These are phyloP conservation scores for Excoecaria agallocha DNA, from an alignment of 345 rosid species.

Conservation along the genomic window DNA sequence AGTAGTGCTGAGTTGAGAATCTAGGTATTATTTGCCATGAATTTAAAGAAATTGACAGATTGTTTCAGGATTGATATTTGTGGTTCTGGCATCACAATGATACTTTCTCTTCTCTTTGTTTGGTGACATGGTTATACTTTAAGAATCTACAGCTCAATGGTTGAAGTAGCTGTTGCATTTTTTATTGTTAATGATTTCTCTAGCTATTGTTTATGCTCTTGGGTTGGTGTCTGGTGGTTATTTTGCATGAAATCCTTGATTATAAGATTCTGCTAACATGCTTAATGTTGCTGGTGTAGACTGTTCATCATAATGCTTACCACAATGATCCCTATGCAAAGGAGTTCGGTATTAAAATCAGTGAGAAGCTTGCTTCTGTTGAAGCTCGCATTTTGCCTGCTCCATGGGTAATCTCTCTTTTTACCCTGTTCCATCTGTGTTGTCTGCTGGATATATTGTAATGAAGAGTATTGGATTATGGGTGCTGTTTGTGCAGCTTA, in stretches of 20 bases:
- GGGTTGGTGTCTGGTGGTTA: neutral
- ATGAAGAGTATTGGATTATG: neutral
- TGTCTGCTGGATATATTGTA: neutral
- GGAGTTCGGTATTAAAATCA: conserved; percentile 95
- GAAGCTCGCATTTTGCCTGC: conserved; percentile 97
- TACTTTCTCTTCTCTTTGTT: neutral
- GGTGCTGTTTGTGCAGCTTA: conserved; percentile 54
- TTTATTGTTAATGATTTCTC: neutral
- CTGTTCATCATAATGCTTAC: conserved; percentile 75
- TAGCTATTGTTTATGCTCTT: neutral
- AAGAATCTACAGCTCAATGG: neutral
- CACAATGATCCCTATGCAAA: conserved; percentile 72
- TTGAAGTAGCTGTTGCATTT: neutral
- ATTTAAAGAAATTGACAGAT: neutral
- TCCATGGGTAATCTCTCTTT: conserved; percentile 59
- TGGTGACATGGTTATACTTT: neutral
- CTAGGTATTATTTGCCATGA: neutral
- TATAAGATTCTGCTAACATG: neutral
- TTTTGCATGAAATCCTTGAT: neutral
- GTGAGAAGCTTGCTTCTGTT: conserved; percentile 80
- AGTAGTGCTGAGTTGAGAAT: neutral
- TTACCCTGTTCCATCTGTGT: neutral
- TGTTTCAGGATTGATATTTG: neutral
- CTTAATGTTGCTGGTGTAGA: conserved; percentile 39
- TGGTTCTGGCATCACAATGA: neutral